These are phyloP conservation scores for Margaritispora aquatica DNA, from an alignment of 495 filamentous ascomycete species.

Conservation along the genomic window DNA sequence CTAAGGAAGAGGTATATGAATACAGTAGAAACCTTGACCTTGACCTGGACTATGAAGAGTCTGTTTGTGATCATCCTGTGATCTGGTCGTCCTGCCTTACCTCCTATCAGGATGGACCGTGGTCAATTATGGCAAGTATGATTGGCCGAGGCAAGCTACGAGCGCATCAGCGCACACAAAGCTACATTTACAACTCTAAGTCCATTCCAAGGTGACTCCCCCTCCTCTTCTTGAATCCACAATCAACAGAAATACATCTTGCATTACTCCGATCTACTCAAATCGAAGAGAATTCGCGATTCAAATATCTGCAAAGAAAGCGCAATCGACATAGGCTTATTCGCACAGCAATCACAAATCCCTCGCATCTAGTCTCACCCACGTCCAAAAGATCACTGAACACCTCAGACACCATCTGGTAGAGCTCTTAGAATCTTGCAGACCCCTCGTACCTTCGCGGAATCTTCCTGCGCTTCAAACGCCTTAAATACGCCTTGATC, in stretches of 20 bases:
- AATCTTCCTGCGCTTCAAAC: constrained; percentile 25
- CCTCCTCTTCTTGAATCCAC: background rate
- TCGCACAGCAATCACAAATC: background rate
- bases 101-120: background rate
- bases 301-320: background rate
- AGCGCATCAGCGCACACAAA: background rate
- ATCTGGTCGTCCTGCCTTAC: background rate
- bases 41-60: no score
- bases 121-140: background rate
- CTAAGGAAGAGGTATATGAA: background rate
- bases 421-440: background rate
- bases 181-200: background rate
- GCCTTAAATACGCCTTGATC: constrained; percentile 79
- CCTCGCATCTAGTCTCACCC: background rate
- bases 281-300: background rate
- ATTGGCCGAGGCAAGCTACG: background rate
- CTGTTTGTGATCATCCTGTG: no score
- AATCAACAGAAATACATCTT: background rate
- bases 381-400: background rate
- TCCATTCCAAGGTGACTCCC: background rate
- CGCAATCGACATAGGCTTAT: background rate
- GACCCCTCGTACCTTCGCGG: background rate
- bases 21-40: no score
- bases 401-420: background rate
- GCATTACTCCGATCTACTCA: background rate